Evolutionary conservation across 2,329 filamentous ascomycete genomes (phyloP).

Genomic region (Colletotrichum aenigma): DNA sequence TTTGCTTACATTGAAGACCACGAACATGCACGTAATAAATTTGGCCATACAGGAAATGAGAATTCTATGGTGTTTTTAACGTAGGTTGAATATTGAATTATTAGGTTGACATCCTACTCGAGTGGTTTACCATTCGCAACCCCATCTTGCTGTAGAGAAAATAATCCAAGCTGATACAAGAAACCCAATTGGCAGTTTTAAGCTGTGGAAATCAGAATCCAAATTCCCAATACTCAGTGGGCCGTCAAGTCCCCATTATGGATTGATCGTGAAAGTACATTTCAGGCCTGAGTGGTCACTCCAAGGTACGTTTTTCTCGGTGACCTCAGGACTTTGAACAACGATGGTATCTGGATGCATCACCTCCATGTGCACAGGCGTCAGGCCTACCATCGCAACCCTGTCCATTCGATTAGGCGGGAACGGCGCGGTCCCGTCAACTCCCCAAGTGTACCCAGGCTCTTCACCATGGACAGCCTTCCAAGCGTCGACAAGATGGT

Average conservation of each 20-base stretch:
- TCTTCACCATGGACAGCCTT: conserved; percentile 27
- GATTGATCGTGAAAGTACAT: neutral
- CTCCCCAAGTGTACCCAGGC: conserved; percentile 40
- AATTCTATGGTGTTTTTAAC: fast-evolving
- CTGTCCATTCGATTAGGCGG: conserved; percentile 41
- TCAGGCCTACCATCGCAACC: conserved; percentile 33
- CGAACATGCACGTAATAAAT: neutral
- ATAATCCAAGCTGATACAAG: fast-evolving
- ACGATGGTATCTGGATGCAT: conserved; percentile 16
- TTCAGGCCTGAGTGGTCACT: conserved; percentile 12
- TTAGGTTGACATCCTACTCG: neutral
- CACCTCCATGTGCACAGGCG: conserved; percentile 23
- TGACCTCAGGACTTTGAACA: neutral
- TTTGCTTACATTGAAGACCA: neutral
- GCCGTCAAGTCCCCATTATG: neutral
- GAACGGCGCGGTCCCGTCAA: conserved; percentile 33
- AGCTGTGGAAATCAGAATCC: neutral
- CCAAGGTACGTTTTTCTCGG: neutral
- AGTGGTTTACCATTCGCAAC: fast-evolving
- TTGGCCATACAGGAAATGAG: fast-evolving
- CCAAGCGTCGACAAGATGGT: conserved; percentile 40
- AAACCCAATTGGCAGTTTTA: fast-evolving
- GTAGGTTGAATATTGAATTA: fast-evolving
- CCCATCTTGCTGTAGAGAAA: neutral
- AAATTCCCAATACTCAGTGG: fast-evolving